Conservation (phyloP, 371 early-diverging fungal genomes). For the Mortierella sp. region DNA sequence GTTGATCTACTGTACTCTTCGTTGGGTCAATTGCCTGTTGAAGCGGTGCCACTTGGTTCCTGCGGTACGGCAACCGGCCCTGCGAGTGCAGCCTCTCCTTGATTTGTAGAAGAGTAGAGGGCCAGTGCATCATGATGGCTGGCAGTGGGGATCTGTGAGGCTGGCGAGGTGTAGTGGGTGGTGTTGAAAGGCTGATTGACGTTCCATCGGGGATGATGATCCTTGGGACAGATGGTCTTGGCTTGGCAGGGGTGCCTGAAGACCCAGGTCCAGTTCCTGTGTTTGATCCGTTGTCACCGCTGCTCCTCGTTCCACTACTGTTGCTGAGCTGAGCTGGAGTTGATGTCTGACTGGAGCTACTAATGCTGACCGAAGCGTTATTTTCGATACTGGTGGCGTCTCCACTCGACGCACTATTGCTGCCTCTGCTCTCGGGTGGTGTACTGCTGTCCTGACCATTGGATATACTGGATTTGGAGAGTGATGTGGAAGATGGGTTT, state of each 20-base stretch:
- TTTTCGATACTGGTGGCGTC: not conserved
- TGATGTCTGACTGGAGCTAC: not conserved
- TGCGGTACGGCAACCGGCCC: slow-evolving; percentile 5
- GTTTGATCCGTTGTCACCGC: not conserved
- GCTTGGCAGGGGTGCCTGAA: not conserved
- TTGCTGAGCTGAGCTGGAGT: not conserved
- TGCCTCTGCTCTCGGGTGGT: not conserved
- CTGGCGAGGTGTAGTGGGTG: slow-evolving; percentile 33
- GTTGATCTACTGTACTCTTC: not conserved
- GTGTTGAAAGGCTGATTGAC: slow-evolving; percentile 42
- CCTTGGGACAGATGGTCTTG: slow-evolving; percentile 28
- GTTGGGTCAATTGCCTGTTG: not conserved
- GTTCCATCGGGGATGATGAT: slow-evolving; percentile 40
- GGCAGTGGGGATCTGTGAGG: not conserved
- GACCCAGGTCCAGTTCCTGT: not conserved
- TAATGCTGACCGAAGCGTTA: not conserved
- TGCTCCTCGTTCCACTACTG: not conserved
- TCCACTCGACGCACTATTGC: not conserved
- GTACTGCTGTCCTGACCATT: not conserved
- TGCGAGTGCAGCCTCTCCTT: slow-evolving; percentile 15
- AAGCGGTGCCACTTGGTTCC: not conserved
- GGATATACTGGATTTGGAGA: not conserved
- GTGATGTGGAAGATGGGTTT: not conserved
- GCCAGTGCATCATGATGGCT: slow-evolving; percentile 16
- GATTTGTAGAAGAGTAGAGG: slow-evolving; percentile 16